Evolutionary conservation across 345 rosid species (phyloP), one percentile per base, ranked within the genome.

Genomic region (Hevea brasiliensis): DNA sequence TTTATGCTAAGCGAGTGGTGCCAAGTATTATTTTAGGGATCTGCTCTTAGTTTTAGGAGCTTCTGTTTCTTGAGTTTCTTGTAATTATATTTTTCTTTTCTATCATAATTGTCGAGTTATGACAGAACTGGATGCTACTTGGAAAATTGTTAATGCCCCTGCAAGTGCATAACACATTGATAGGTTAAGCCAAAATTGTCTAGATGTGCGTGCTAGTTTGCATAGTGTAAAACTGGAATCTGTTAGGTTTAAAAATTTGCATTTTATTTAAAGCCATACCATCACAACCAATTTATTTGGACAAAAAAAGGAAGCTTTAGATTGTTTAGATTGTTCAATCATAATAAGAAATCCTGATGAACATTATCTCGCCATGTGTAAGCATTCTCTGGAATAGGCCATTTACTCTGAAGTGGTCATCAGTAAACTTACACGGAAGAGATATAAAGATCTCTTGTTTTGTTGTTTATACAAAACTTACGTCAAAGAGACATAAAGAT

Each of bases 21-120:
- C 59, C 72, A 2, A 8, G 27, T 26, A 11, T 67, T 74, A 13
- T 73, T 72, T 72, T 32, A 65, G 82, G 81, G 91, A 87, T 88
- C 89, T 85, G 81, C 58, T 40, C 57, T 67, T 81, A 29, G 56
- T 77, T 75, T 72, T 66, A 40, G 70, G 74, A 77, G 50, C 17
- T 55, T 62, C 12, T 44, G 8, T 60, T 85, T 18, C 70, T n/a
- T 15, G 56, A 58, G 51, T 61, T 67, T 71, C 54, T 63, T 60
- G 27, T 51, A 53, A 62, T 76, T 73, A 50, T 58, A 13, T 32
- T 69, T 67, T 65, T 44, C 18, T 57, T 11, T 65, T 65, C 12
- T 58, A 48, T 53, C 47, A 17, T 8, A 56, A 79, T 61, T 70
- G 57, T 27, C 76, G n/a, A 15, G 17, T 41, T 66, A 13, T 23